Base-by-base conservation (phyloP, 805 yeast genomes). In the Brettanomyces custersianus region DNA sequence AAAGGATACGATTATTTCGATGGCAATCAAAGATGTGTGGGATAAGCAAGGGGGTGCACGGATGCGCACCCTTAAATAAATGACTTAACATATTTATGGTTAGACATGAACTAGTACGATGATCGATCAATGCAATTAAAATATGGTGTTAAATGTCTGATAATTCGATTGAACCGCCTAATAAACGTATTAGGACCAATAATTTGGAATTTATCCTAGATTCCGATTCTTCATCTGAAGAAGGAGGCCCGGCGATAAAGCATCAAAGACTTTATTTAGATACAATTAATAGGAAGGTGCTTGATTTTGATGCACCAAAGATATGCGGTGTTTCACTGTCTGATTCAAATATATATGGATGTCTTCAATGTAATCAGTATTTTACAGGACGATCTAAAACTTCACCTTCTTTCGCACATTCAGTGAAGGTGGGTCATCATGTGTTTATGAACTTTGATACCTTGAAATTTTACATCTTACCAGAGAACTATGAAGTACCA, bases 331-430 rank as follows among this genome's bases (percentile, higher is more conserved):
- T 78, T 0, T 70, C 86, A 0, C 59, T 82, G 17, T 66, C 84
- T 1, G 68, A 63, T 26, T 59, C 68, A 16, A 79, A 80, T 46
- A 70, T 83, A 1, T 80, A 82, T 47, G 75, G 83, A 22, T 84
- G 94, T 49, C 57, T 84, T 16, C 68, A 67, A 0, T 84, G 94
- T 57, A 90, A 88, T 23, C 77, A 71, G 47, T 84, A 74, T 55
- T 68, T 74, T 36, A 79, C 76, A 45, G 94, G 94, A 1, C 63
- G 86, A 18, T 70, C 75, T 1, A 60, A 56, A 38, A 52, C 69
- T n/a, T 72, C 88, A 0, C 77, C 77, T 17, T 87, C 88, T 0
- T 80, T 74, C 47, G 49, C 62, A 12, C 94, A 84, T 52, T 68
- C 86, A 2, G 63, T 83, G 15, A 67, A 75, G 39, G 70, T 65